Conservation (phyloP, 768 basidiomycete species). For the Lentinula sp. region DNA sequence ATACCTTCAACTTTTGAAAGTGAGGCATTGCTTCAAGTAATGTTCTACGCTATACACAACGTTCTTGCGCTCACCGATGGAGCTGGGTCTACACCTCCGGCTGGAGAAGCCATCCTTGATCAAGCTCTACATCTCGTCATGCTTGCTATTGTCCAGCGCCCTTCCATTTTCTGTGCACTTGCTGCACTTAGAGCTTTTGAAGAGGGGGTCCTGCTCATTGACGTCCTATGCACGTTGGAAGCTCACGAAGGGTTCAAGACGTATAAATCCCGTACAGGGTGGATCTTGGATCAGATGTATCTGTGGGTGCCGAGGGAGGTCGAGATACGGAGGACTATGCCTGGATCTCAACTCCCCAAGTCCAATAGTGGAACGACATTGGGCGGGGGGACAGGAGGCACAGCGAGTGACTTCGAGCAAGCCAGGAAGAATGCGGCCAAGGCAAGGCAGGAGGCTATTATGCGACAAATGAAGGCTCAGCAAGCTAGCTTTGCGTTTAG, state of each 20-base stretch:
- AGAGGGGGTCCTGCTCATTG: conserved; percentile 48
- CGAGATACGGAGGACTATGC: conserved; percentile 29
- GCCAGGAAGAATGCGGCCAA: conserved; percentile 82
- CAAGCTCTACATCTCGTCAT: conserved; percentile 82
- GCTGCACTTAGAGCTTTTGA: conserved; percentile 51
- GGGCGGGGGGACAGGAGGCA: conserved; percentile 23
- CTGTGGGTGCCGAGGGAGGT: conserved; percentile 54
- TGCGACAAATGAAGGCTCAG: conserved; percentile 93
- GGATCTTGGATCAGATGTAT: conserved; percentile 66
- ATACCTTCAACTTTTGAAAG: conserved; percentile 63
- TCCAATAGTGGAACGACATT: conserved; percentile 17
- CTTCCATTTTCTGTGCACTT: conserved; percentile 53
- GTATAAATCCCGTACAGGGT: conserved; percentile 65
- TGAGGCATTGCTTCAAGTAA: conserved; percentile 68
- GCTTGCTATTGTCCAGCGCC: conserved; percentile 74
- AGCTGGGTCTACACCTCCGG: conserved; percentile 55
- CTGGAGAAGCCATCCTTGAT: conserved; percentile 87
- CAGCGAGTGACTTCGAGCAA: conserved; percentile 49
- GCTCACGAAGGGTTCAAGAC: conserved; percentile 69
- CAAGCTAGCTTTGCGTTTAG: conserved; percentile 82
- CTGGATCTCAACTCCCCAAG: not conserved
- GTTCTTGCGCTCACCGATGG: conserved; percentile 59
- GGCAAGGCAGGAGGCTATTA: conserved; percentile 86
- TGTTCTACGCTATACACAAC: conserved; percentile 79
- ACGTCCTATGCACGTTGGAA: conserved; percentile 73